Conservation (phyloP, 768 basidiomycete genomes). For the Mycena latifolia region DNA sequence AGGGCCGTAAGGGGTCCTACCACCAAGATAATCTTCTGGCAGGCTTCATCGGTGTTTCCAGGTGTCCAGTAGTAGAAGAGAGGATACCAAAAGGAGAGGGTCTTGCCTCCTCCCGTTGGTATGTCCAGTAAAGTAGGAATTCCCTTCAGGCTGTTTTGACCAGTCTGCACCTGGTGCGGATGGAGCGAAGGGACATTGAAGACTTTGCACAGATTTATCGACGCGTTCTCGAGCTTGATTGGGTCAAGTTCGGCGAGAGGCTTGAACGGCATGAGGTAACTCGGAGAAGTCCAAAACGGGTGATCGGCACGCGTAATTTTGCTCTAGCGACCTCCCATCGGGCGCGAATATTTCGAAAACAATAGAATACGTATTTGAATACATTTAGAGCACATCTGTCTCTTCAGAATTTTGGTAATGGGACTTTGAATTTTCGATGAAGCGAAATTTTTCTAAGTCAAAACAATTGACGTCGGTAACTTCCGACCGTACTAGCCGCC, state of each 20-base stretch:
- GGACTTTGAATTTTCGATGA: too few species aligned
- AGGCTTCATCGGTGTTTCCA: conserved; percentile 15
- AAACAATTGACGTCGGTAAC: too few species aligned
- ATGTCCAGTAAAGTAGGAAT: conserved; percentile 22
- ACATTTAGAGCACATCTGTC: too few species aligned
- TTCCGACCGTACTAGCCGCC: too few species aligned
- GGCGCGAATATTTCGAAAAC: too few species aligned
- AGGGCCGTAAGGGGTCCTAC: conserved; percentile 22
- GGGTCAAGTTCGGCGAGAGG: conserved; percentile 11
- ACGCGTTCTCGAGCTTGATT: neutral
- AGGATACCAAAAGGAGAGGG: conserved; percentile 32
- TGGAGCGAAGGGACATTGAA: conserved; percentile 14
- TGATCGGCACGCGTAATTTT: too few species aligned
- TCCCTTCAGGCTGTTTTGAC: conserved; percentile 28
- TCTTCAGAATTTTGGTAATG: too few species aligned
- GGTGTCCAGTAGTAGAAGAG: conserved; percentile 17
- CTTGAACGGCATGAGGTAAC: conserved; percentile 11
- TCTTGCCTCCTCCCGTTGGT: conserved; percentile 34
- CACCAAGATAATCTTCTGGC: conserved; percentile 30
- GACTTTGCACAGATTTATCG: neutral
- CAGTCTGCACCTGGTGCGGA: conserved; percentile 17
- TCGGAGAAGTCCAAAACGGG: too few species aligned
- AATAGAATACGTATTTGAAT: too few species aligned
- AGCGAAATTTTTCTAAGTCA: too few species aligned
- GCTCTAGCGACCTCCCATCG: too few species aligned